These are phyloP conservation scores for Malus sylvestris DNA, from an alignment of 306 rosid species.

Conservation along the genomic window DNA sequence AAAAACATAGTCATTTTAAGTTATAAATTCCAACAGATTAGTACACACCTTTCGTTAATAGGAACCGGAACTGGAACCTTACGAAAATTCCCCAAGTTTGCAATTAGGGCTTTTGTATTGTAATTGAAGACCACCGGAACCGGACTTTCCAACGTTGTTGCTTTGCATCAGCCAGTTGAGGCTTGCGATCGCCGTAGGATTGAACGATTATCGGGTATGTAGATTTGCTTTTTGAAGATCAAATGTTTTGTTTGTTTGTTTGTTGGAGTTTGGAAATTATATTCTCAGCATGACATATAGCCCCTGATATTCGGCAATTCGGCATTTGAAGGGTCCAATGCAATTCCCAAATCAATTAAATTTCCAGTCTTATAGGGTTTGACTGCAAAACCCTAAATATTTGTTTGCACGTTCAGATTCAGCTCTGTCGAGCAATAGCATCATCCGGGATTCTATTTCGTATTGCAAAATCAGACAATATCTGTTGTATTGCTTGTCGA, in stretches of 20 bases:
- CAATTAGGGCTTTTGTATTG: background rate
- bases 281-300: background rate
- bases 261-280: background rate
- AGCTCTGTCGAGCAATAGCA: background rate
- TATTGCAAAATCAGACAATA: background rate
- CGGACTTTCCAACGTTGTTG: background rate
- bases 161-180: background rate
- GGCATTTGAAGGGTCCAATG: background rate
- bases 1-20: too few relatives aligned
- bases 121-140: background rate
- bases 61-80: background rate
- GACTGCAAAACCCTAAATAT: conserved; percentile 12
- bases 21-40: too few relatives aligned
- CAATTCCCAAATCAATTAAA: background rate
- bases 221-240: background rate
- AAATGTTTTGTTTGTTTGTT: background rate
- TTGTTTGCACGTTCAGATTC: background rate
- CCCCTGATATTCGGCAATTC: background rate
- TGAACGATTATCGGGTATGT: background rate
- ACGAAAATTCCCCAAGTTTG: conserved; percentile 9
- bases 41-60: background rate
- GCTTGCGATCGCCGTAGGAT: background rate
- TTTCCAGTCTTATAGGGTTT: background rate
- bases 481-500: background rate
- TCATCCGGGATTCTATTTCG: background rate